Evolutionary conservation across 257 asterid genomes (phyloP).

Genomic region (Scutellaria baicalensis): DNA sequence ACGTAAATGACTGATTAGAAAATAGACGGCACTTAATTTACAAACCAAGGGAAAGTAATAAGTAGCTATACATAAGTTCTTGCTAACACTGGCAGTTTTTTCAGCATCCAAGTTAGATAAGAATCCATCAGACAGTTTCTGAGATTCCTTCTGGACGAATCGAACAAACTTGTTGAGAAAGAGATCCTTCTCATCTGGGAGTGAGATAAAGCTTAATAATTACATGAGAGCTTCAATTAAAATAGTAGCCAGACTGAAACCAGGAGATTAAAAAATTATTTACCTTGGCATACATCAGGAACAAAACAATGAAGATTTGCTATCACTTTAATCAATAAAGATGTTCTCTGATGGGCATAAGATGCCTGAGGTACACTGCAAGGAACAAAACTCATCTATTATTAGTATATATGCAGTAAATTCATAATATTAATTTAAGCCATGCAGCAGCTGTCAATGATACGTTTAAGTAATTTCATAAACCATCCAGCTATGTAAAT

Average conservation of each 20-base stretch:
- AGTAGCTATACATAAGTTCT: slow-evolving; percentile 55
- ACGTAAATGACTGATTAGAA: slow-evolving; percentile 20
- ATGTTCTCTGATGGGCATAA: slow-evolving; percentile 85
- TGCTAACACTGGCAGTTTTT: slow-evolving; percentile 42
- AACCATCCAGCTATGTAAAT: slow-evolving; percentile 35
- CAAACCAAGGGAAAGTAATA: slow-evolving; percentile 2
- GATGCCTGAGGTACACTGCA: slow-evolving; percentile 62
- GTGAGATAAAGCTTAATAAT: slow-evolving; percentile 16
- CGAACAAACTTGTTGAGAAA: slow-evolving; percentile 75
- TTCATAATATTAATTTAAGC: slow-evolving; percentile 19
- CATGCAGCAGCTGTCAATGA: slow-evolving; percentile 35
- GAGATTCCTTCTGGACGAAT: slow-evolving; percentile 54
- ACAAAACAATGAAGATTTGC: slow-evolving; percentile 97
- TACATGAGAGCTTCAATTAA: slow-evolving; percentile 1
- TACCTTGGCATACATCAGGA: slow-evolving; percentile 93
- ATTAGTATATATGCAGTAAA: slow-evolving; percentile 6
- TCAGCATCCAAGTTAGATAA: slow-evolving; percentile 45
- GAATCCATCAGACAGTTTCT: slow-evolving; percentile 32
- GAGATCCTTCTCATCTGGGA: slow-evolving; percentile 90
- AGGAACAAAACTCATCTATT: slow-evolving; percentile 26
- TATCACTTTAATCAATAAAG: slow-evolving; percentile 82
- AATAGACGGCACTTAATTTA: slow-evolving; percentile 1
- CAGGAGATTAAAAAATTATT: slow-evolving; percentile 1
- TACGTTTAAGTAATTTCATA: slow-evolving; percentile 14
- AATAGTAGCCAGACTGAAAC: background rate